Base-by-base conservation (phyloP, 163 green algal genomes). In the Chlamydomonas reinhardtii region DNA sequence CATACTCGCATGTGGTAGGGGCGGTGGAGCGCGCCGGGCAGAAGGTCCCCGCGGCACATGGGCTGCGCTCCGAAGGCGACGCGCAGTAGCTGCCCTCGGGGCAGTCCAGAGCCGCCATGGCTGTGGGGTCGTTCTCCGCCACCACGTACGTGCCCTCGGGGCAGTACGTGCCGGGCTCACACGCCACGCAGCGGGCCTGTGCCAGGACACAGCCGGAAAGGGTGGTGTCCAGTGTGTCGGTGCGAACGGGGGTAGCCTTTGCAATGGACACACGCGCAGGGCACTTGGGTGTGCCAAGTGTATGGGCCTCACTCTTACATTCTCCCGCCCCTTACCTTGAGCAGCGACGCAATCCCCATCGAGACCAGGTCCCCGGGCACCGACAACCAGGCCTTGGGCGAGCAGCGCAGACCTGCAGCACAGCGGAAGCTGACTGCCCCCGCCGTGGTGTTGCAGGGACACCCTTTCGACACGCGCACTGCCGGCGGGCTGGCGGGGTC, bases 1-100 rank as follows among this genome's bases (percentile, higher is more conserved):
- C 54, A 72, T 92, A 94, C 20, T 90, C 69, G 83, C 94, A 97
- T 12, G 91, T 93, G 19, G 88, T 84, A 19, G 92, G 92, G 1
- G 59, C 52, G 11, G 92, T 79, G 16, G 92, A 88, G 54, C 91
- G 89, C 19, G 34, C 6, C 3, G 74, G 68, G 81, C 91, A 94
- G 69, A 89, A 94, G 52, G 31, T 74, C 0, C 91, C 91, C 1
- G 85, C 31, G 24, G 85, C 82, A 74, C 91, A 94, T 22, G 71
- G 37, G 1, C 73, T 39, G 32, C 27, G 4, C 0, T 62, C 31
- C 4, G 59, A 29, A 5, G 91, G 91, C 0, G 74, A 66, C 20
- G 81, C 61, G 71, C 87, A 91, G 69, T 69, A 89, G 56, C 14
- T n/a, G n/a, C 87, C 81, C 34, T 70, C 73, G 24, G 74, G 80